Base-by-base conservation (phyloP, 345 rosid species). In the Pistacia atlantica region DNA sequence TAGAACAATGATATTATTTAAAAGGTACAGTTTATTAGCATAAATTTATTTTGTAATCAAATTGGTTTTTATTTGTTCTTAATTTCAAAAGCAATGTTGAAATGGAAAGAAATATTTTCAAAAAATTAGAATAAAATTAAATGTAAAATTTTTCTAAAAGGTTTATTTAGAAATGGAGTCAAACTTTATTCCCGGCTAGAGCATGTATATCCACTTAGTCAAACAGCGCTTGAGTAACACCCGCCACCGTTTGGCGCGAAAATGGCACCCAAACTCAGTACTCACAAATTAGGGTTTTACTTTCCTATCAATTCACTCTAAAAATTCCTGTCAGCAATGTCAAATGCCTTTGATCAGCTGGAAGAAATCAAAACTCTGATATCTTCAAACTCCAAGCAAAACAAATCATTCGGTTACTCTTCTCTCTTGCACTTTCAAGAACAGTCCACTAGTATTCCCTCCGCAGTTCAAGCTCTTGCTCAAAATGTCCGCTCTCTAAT, bases 371-470 rank as follows among this genome's bases (percentile, higher is more conserved):
- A 64, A 74, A n/a, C 73, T 65, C 73, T 81, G 20, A 78, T 84
- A n/a, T 59, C 65, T 57, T 79, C 88, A 31, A 81, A 70, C 61
- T 73, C 69, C 18, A 84, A 79, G 74, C 17, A 77, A 8, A 80
- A 68, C 76, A 86, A 75, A 76, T 75, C 87, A 16, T 72, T 71
- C 38, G 90, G 82, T 22, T 90, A 87, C 82, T 80, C 87, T 51
- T 67, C 77, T 35, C 83, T 88, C 0, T 48, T 83, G 6, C 77
- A 70, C 66, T 77, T 85, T n/a, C 89, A 87, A 75, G 83, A 84
- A 71, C 81, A 81, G 14, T 84, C 86, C 46, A 63, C 35, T 45
- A 48, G 69, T 71, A 76, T 77, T 57, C 71, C 77, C 35, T 78
- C 84, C 48, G 81, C 76, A 11, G 61, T 86, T n/a, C 83, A 64